Evolutionary conservation across 257 asterid genomes (phyloP), one percentile per base, ranked within the genome.

Genomic region (Nicotiana otophora): DNA sequence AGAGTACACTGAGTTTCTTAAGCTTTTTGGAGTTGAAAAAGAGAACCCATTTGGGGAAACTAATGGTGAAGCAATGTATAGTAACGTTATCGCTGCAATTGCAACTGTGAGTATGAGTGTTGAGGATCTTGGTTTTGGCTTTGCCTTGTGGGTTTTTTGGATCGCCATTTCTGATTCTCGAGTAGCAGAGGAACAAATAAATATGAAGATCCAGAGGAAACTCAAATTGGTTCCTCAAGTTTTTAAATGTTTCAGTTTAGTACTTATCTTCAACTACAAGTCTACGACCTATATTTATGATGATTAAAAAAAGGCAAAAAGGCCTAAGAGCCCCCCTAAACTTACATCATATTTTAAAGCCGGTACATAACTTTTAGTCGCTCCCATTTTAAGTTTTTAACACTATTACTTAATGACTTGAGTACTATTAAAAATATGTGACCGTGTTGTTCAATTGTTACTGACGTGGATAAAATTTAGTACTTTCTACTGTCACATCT

Each of bases 121-220:
- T 82, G 92, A 86, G 81, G 97, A 93, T 93, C 97, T 92, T 89
- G 91, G 86, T 67, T 88, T 95, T 64, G 87, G 76, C 88, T 91
- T 94, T 54, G 87, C 86, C 86, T 82, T 90, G 61, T 83, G 88
- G 89, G 83, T 23, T 92, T 81, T 96, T 84, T 84, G 90, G 92
- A 92, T 93, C 93, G 95, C 94, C 98, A 94, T 94, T 58, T 62
- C 34, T 51, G 67, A 8, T 26, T 74, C 80, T 74, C 4, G 42
- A 51, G 51, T 7, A 26, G 14, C 80, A 14, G 42, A 23, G 42
- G 1, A 42, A n/a, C 16, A 15, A 74, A 15, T 58, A 74, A 74
- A 51, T 74, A 74, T 23, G 78, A 72, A 46, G 62, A 74, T 74
- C 15, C 14, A 14, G 62, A 48, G 48, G 62, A 74, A 46, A 74